These are phyloP conservation scores for Coelastrella sp. DNA, from an alignment of 139 green algal species.

Conservation along the genomic window DNA sequence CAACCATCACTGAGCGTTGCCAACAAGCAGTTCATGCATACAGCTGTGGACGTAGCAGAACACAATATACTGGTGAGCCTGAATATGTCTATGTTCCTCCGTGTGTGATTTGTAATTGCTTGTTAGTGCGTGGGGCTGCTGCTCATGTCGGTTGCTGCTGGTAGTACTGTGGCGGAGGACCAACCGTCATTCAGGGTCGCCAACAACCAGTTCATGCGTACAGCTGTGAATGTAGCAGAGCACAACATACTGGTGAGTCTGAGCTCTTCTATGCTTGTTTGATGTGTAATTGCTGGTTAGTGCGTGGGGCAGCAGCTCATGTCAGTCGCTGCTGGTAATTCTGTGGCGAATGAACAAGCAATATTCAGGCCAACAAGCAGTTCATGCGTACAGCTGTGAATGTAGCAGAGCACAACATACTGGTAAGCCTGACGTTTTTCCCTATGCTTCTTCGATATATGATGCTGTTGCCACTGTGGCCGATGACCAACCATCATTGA, in stretches of 20 bases:
- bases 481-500: slow-evolving; percentile 56
- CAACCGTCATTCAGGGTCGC: slow-evolving; percentile 54
- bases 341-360: slow-evolving; percentile 32
- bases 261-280: no score
- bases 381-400: slow-evolving; percentile 75
- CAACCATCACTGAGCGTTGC: slow-evolving; percentile 54
- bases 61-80: slow-evolving; percentile 73
- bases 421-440: slow-evolving; percentile 46
- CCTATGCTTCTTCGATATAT: slow-evolving; percentile 39
- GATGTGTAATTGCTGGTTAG: slow-evolving; percentile 53
- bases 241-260: slow-evolving; percentile 76
- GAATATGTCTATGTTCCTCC: slow-evolving; percentile 68
- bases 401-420: slow-evolving; percentile 78
- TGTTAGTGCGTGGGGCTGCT: no score
- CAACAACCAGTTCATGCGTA: slow-evolving; percentile 81
- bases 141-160: slow-evolving; percentile 25
- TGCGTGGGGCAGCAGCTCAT: no score
- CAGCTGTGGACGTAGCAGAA: slow-evolving; percentile 75
- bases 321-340: slow-evolving; percentile 60
- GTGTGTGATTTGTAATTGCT: slow-evolving; percentile 52
- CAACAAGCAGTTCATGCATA: slow-evolving; percentile 81
- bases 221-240: slow-evolving; percentile 75
- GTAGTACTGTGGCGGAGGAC: slow-evolving; percentile 63
- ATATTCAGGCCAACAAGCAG: slow-evolving; percentile 79
- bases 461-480: slow-evolving; percentile 63